phyloP scores from a whole-genome alignment of 1,284 basidiomycete species.

The Cyathus pygmaeus region DNA sequence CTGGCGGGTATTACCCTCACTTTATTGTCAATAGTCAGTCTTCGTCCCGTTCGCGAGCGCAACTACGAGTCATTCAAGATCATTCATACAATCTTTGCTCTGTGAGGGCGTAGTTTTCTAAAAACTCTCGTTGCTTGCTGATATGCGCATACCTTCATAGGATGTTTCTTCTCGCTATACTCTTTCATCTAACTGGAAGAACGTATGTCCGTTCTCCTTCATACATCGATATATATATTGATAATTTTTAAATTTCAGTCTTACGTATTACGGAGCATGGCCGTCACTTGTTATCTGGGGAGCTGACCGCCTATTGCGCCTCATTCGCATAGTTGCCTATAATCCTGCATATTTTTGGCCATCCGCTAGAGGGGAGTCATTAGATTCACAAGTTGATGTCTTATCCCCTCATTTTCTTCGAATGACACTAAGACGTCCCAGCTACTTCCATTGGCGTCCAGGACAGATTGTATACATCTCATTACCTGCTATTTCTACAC shows the following conservation, averaged over 20 bases:
- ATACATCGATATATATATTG: not conserved
- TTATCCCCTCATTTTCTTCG: slow-evolving; percentile 62
- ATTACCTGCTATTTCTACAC: slow-evolving; percentile 53
- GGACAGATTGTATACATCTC: slow-evolving; percentile 68
- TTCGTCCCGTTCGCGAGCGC: slow-evolving; percentile 55
- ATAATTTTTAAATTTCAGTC: slow-evolving; percentile 4
- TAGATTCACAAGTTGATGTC: slow-evolving; percentile 54
- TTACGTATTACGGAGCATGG: slow-evolving; percentile 55
- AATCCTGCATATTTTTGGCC: slow-evolving; percentile 58
- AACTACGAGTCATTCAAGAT: slow-evolving; percentile 60
- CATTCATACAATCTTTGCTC: slow-evolving; percentile 49
- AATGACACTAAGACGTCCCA: slow-evolving; percentile 55
- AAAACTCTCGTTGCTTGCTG: not conserved
- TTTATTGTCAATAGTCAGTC: slow-evolving; percentile 50
- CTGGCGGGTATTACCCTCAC: slow-evolving; percentile 48
- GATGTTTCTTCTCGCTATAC: slow-evolving; percentile 51
- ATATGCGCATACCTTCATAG: slow-evolving; percentile 36
- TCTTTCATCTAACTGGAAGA: slow-evolving; percentile 49
- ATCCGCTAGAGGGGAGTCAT: slow-evolving; percentile 29
- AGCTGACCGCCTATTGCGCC: slow-evolving; percentile 66
- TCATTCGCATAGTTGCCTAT: slow-evolving; percentile 58
- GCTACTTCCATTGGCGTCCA: slow-evolving; percentile 61
- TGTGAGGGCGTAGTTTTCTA: slow-evolving; percentile 46
- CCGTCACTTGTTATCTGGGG: slow-evolving; percentile 73
- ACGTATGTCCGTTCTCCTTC: slow-evolving; percentile 19